Percentiles rank a stretch among this genome's conserved stretches.
These are phyloP conservation scores for Pyricularia sp. DNA, from an alignment of 2,329 filamentous ascomycete species.

Conservation along the genomic window DNA sequence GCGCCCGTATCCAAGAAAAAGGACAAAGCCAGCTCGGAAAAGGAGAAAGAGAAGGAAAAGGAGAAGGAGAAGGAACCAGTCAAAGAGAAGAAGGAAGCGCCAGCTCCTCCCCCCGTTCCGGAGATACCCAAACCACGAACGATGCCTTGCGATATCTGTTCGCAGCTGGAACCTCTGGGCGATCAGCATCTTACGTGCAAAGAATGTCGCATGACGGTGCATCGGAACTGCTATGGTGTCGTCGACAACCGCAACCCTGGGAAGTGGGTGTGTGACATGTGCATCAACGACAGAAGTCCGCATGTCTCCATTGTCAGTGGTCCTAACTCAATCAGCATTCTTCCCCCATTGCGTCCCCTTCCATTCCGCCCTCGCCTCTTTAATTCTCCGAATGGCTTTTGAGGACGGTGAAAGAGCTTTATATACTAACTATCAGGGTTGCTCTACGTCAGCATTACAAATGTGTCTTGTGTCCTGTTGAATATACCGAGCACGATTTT, in stretches of 20 bases:
- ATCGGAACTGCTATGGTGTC: constrained; percentile 88
- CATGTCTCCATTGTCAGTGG: constrained; percentile 65
- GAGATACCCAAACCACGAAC: constrained; percentile 70
- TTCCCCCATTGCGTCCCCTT: constrained; percentile 4
- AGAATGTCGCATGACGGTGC: constrained; percentile 85
- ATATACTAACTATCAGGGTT: constrained; percentile 26
- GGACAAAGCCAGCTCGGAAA: constrained; percentile 36
- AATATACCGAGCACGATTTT: constrained; percentile 72
- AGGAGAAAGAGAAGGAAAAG: constrained; percentile 42
- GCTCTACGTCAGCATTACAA: constrained; percentile 53
- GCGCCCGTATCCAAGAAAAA: constrained; percentile 29
- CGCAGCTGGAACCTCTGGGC: constrained; percentile 59
- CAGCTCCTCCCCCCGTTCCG: constrained; percentile 38
- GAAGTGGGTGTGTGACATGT: constrained; percentile 96
- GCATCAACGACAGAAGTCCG: constrained; percentile 84
- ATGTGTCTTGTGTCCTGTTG: constrained; percentile 84
- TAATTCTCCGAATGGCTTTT: background rate
- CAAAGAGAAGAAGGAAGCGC: constrained; percentile 42
- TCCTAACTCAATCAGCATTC: constrained; percentile 2
- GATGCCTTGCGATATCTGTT: constrained; percentile 80
- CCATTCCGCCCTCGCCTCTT: constrained; percentile 2
- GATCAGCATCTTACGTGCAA: constrained; percentile 70
- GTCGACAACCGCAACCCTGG: constrained; percentile 55
- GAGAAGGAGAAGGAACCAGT: constrained; percentile 43
- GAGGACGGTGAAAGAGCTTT: constrained; percentile 3